Evolutionary conservation across 768 basidiomycete species (phyloP), one percentile per base, ranked within the genome.

Genomic region (Hericium coralloides): DNA sequence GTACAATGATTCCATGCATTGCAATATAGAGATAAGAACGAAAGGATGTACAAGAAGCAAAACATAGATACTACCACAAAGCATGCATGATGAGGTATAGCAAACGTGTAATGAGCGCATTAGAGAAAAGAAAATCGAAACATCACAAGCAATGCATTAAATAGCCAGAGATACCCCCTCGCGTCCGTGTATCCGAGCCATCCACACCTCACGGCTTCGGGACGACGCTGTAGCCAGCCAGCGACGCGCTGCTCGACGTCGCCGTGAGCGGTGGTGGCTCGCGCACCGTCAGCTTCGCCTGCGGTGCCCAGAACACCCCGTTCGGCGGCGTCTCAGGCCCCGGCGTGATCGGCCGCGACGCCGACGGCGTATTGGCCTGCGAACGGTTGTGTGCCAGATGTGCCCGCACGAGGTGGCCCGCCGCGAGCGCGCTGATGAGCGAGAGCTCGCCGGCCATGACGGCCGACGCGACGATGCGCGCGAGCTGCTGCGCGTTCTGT

Each of bases 391-490:
- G 94, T 38, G 83, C 85, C 72, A 97, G 81, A 68, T 98, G 94
- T 26, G 95, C 95, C 41, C 88, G 81, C 66, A 98, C 93, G 59
- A 98, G 79, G 67, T 97, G 94, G 0, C 95, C 95, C 2, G 93
- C 94, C 1, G 95, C 95, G 39, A 99, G 81, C 2, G 97, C 95
- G 61, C 85, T 86, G 68, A 99, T 79, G 59, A 99, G 77, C 17
- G 89, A 91, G 36, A 98, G 76, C 71, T 99, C 97, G 38, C 97
- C 97, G 2, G 97, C 95, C 93, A 98, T 97, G 65, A 99, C 97
- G 0, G 92, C 80, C 0, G 93, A 84, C 38, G 87, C 87, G 63
- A 99, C 89, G 66, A 98, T 80, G 37, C 92, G 81, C 2, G 97
- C 97, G 53, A 99, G 83, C 49, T 79, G 80, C 60, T 90, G 90